phyloP scores from a whole-genome alignment of 2,329 filamentous ascomycete species.

The Myriosclerotinia duriaeana region DNA sequence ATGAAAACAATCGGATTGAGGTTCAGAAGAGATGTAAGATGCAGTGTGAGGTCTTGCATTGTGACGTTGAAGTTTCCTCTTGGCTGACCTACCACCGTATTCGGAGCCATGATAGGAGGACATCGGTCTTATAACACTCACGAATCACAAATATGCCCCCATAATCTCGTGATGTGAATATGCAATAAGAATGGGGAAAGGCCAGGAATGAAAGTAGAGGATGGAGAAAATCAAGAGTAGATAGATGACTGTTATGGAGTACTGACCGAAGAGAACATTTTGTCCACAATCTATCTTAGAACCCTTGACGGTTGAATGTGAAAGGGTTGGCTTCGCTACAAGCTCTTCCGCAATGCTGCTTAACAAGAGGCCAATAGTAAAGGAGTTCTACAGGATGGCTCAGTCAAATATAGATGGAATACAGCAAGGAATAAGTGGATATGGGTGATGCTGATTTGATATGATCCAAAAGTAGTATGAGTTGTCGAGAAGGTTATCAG shows the following conservation, averaged over 20 bases:
- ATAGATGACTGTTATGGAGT: conserved; percentile 9
- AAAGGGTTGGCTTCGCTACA: conserved; percentile 24
- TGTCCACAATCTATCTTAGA: conserved; percentile 19
- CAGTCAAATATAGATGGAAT: conserved; percentile 1
- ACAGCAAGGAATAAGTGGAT: conserved; percentile 14
- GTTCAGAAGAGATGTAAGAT: conserved; percentile 16
- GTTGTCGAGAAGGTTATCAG: conserved; percentile 3
- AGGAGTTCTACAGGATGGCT: not conserved
- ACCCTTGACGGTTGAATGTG: conserved; percentile 13
- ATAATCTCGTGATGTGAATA: conserved; percentile 20
- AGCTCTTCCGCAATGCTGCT: conserved; percentile 17
- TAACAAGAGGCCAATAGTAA: conserved; percentile 18
- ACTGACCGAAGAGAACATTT: conserved; percentile 33
- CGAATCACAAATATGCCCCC: conserved; percentile 16
- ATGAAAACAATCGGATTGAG: conserved; percentile 17
- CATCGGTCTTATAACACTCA: conserved; percentile 7
- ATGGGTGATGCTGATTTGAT: conserved; percentile 4
- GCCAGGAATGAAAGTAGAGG: not conserved
- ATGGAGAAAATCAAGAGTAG: conserved; percentile 1
- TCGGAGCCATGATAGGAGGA: conserved; percentile 4
- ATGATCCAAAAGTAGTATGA: not conserved
- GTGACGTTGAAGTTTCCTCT: conserved; percentile 15
- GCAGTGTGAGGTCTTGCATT: conserved; percentile 19
- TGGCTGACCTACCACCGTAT: conserved; percentile 16
- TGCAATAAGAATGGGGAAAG: conserved; percentile 10